Conservation (phyloP, 108 stramenopile species). For the Craspedostauros australis region DNA sequence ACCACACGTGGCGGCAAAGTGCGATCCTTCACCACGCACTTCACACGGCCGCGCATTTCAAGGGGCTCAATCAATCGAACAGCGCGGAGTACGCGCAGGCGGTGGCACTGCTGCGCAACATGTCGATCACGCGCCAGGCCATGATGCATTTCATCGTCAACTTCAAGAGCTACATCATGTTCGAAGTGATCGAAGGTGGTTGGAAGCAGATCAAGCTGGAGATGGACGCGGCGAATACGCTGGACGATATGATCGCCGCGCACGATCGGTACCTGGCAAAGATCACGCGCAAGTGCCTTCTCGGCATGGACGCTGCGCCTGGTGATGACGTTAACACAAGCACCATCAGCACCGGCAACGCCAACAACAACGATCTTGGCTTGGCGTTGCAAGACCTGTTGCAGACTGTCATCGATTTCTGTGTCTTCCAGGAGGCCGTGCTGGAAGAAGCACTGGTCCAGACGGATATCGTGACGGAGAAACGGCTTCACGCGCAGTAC, state of each 20-base stretch:
- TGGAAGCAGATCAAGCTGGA: conserved; percentile 76
- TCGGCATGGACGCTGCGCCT: conserved; percentile 22
- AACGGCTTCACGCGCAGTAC: conserved; percentile 48
- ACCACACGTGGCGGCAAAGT: conserved; percentile 89
- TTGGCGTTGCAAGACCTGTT: conserved; percentile 52
- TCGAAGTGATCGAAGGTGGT: conserved; percentile 95
- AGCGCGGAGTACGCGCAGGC: conserved; percentile 49
- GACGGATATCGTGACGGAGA: conserved; percentile 54
- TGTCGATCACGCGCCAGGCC: conserved; percentile 84
- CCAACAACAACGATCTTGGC: conserved; percentile 46
- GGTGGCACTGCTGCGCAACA: conserved; percentile 71
- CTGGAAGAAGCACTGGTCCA: conserved; percentile 56
- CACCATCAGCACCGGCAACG: conserved; percentile 13
- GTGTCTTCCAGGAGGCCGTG: conserved; percentile 70
- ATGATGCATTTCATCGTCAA: conserved; percentile 96
- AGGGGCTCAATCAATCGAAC: conserved; percentile 27
- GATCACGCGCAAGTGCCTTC: conserved; percentile 74
- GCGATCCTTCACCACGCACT: conserved; percentile 86
- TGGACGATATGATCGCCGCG: conserved; percentile 88
- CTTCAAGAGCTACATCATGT: conserved; percentile 95
- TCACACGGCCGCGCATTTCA: conserved; percentile 38
- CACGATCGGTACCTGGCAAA: conserved; percentile 86
- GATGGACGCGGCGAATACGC: conserved; percentile 58
- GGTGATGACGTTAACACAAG: conserved; percentile 20
- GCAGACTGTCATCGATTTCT: too few species aligned